These are phyloP conservation scores for Cyathus striatus DNA, from an alignment of 768 basidiomycete genomes.

Conservation along the genomic window DNA sequence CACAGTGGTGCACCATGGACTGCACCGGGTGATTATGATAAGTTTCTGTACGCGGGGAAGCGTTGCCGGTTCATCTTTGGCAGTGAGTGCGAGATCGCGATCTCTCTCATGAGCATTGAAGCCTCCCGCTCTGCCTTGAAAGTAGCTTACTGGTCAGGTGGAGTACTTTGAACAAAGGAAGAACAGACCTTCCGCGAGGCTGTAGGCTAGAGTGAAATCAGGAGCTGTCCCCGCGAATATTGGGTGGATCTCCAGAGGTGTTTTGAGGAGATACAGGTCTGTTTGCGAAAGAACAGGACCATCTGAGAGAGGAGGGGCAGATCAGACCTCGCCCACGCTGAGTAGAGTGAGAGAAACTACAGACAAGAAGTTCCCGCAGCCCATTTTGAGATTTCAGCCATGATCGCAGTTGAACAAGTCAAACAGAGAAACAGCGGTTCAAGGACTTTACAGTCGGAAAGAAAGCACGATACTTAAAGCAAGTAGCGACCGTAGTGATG, in stretches of 20 bases:
- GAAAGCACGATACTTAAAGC: too few species aligned
- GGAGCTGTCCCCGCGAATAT: constrained; percentile 49
- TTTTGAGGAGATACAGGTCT: constrained; percentile 73
- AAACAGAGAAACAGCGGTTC: too few species aligned
- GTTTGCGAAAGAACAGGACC: constrained; percentile 78
- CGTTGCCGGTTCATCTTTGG: constrained; percentile 62
- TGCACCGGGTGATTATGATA: constrained; percentile 51
- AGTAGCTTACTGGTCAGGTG: neutral
- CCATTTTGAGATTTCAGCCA: constrained; percentile 34
- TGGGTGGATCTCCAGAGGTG: constrained; percentile 68
- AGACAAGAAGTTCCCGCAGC: constrained; percentile 37
- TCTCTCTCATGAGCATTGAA: constrained; percentile 57
- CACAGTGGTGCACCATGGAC: constrained; percentile 78
- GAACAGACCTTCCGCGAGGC: constrained; percentile 54
- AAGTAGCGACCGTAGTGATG: too few species aligned
- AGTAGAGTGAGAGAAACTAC: constrained; percentile 13
- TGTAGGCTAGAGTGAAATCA: constrained; percentile 65
- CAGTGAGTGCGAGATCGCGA: constrained; percentile 47
- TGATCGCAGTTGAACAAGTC: too few species aligned
- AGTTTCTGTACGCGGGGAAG: constrained; percentile 60
- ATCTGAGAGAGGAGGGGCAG: constrained; percentile 33
- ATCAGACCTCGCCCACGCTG: constrained; percentile 2
- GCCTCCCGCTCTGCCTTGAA: constrained; percentile 55
- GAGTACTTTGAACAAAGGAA: neutral
- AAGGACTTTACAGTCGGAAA: too few species aligned